phyloP scores from a whole-genome alignment of 495 filamentous ascomycete genomes.

The Penicillium robsamsonii region DNA sequence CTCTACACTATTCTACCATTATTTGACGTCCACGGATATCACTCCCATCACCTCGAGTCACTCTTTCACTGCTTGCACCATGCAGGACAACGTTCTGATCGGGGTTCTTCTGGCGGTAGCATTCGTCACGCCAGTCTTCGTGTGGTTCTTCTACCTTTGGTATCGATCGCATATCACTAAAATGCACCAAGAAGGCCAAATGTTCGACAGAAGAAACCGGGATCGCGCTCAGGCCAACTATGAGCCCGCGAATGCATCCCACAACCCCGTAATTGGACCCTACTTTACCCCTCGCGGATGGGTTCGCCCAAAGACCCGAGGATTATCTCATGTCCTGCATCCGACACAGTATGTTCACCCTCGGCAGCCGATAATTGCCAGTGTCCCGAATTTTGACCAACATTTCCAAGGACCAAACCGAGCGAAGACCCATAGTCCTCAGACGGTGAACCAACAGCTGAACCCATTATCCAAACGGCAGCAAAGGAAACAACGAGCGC shows the following conservation, averaged over 20 bases:
- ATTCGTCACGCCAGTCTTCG: not conserved
- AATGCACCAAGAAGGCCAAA: not conserved
- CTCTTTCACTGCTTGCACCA: not conserved
- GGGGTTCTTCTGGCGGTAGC: not conserved
- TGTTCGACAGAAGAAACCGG: not conserved
- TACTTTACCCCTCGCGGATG: conserved; percentile 1
- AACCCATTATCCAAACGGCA: conserved; percentile 5
- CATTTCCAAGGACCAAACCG: not conserved
- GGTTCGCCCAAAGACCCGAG: conserved; percentile 1
- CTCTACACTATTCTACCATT: not conserved
- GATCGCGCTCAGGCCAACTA: conserved; percentile 4
- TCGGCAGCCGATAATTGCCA: not conserved
- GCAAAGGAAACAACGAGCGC: conserved; percentile 3
- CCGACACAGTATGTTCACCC: not conserved
- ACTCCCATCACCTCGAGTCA: not conserved
- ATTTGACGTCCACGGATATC: not conserved
- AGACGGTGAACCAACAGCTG: not conserved
- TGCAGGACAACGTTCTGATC: conserved; percentile 2
- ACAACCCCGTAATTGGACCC: not conserved
- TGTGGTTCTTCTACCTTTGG: conserved; percentile 2
- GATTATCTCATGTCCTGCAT: not conserved
- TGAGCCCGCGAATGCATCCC: not conserved
- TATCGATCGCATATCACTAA: not conserved
- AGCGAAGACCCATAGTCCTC: not conserved
- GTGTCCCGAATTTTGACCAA: not conserved